Conservation (phyloP, 148 eudicot species). For the Fallopia convolvulus region DNA sequence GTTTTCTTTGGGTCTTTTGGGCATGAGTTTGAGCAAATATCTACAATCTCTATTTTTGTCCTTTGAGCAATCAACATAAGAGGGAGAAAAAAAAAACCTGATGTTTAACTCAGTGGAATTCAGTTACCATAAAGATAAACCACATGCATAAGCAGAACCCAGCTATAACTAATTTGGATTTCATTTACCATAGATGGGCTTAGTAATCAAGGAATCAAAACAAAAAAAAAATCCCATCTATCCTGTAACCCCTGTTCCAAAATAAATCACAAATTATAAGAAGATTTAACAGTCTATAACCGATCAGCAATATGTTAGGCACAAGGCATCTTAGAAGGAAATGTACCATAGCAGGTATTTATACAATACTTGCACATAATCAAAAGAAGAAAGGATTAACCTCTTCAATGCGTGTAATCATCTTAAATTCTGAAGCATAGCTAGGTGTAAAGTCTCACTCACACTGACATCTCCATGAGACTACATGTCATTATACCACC, state of each 20-base stretch:
- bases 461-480: background rate
- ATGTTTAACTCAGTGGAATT: conserved; percentile 1
- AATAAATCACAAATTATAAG: background rate
- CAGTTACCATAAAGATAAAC: background rate
- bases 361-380: background rate
- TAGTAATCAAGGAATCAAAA: background rate
- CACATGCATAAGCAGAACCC: background rate
- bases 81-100: background rate
- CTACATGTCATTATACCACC: background rate
- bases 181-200: background rate
- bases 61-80: background rate
- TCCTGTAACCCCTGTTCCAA: background rate
- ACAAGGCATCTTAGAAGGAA: background rate
- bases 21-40: background rate
- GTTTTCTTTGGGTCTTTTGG: too few species aligned
- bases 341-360: background rate
- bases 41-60: background rate
- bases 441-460: background rate
- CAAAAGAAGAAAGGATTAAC: background rate
- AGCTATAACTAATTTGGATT: background rate
- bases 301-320: background rate
- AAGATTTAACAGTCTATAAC: background rate
- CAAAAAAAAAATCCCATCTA: background rate
- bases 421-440: background rate
- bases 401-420: background rate